phyloP scores from a whole-genome alignment of 73 alveolate genomes.

The Tetrahymena thermophila region DNA sequence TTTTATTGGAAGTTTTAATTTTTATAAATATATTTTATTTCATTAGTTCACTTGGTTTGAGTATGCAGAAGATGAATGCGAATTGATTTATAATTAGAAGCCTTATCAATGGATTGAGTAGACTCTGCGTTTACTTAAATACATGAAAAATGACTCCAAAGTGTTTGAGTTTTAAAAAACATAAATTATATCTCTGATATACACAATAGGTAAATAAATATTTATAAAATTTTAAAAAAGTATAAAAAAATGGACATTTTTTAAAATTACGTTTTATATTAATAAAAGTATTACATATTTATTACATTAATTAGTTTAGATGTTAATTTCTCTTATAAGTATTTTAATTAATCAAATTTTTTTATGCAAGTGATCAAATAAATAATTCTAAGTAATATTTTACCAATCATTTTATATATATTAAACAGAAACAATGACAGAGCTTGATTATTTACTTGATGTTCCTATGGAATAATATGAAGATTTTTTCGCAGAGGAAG shows the following conservation, averaged over 20 bases:
- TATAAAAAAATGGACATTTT: too few species aligned
- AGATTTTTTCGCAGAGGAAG: background rate
- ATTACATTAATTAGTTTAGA: too few species aligned
- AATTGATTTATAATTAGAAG: background rate
- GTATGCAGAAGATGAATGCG: background rate
- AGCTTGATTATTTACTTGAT: background rate
- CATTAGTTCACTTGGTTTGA: background rate
- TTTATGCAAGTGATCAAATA: too few species aligned
- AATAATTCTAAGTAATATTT: too few species aligned
- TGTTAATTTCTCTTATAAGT: background rate
- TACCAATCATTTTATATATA: too few species aligned
- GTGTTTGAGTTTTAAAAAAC: background rate
- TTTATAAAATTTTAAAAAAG: background rate
- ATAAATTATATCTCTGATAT: background rate
- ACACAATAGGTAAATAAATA: background rate
- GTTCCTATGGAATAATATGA: background rate
- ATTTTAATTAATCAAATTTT: too few species aligned
- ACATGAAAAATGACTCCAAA: background rate
- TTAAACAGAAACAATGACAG: background rate
- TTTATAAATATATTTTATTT: too few species aligned
- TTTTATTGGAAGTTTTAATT: too few species aligned
- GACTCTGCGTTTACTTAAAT: background rate
- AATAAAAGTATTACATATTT: too few species aligned
- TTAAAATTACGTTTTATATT: too few species aligned
- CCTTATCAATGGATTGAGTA: background rate